phyloP scores from a whole-genome alignment of 2,329 filamentous ascomycete species.

The Pezicula neosporulosa region DNA sequence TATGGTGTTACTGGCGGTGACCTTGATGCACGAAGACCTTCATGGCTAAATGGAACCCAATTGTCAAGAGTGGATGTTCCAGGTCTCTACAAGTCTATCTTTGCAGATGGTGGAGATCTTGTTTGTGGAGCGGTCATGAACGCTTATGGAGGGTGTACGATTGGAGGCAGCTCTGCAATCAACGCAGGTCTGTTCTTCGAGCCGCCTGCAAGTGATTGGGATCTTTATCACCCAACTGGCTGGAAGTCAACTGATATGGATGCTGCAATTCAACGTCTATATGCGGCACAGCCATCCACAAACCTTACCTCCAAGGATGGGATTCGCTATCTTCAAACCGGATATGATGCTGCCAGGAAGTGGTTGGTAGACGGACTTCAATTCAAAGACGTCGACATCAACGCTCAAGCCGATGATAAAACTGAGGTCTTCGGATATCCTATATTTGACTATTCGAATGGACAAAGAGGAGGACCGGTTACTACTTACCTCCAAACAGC shows the following conservation, averaged over 20 bases:
- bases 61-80: slow-evolving; percentile 50
- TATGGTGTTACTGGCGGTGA: slow-evolving; percentile 44
- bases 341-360: slow-evolving; percentile 41
- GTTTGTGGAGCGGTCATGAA: slow-evolving; percentile 38
- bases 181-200: slow-evolving; percentile 52
- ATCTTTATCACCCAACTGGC: slow-evolving; percentile 43
- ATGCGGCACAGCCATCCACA: slow-evolving; percentile 39
- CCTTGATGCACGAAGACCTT: slow-evolving; percentile 35
- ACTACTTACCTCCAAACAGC: slow-evolving; percentile 48
- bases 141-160: slow-evolving; percentile 45
- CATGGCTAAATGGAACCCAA: slow-evolving; percentile 43
- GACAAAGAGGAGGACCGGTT: slow-evolving; percentile 45
- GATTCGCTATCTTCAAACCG: slow-evolving; percentile 42
- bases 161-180: slow-evolving; percentile 49
- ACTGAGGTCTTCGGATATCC: slow-evolving; percentile 45
- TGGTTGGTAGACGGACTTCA: slow-evolving; percentile 48
- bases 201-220: slow-evolving; percentile 49
- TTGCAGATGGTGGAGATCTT: slow-evolving; percentile 35
- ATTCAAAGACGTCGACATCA: slow-evolving; percentile 44
- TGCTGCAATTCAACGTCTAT: slow-evolving; percentile 40
- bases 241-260: slow-evolving; percentile 49
- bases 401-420: slow-evolving; percentile 41
- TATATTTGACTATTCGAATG: slow-evolving; percentile 43
- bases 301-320: slow-evolving; percentile 41
- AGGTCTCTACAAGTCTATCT: slow-evolving; percentile 47